Evolutionary conservation across 495 filamentous ascomycete species (phyloP), one percentile per base, ranked within the genome.

Genomic region (Penicillium taxi): DNA sequence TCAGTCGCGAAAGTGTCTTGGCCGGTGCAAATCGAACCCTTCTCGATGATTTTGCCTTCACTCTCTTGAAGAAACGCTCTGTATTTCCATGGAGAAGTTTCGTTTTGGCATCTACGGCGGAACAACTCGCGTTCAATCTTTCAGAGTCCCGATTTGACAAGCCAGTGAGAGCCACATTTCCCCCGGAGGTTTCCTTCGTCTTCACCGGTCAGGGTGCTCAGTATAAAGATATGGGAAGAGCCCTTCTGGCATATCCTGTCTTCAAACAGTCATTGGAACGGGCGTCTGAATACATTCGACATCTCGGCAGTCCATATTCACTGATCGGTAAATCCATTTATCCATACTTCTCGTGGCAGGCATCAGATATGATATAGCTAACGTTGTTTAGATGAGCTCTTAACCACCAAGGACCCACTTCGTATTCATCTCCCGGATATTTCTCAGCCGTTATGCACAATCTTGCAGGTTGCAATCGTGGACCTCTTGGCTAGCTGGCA

Each of bases 151-250:
- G 42, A 2, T 50, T 45, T 17, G 28, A 41, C 28, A 55, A 48
- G 20, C 39, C 6, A 35, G n/a, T n/a, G n/a, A n/a, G n/a, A n/a
- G n/a, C n/a, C n/a, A n/a, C n/a, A n/a, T n/a, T n/a, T n/a, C 7
- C 21, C 3, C 12, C 32, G 2, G 8, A 18, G 1, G 19, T 42
- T 0, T 13, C 15, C 1, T 82, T 86, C 44, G 54, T 69, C 30
- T 84, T 84, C 44, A 83, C 81, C 8, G 81, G 81, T n/a, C 81
- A 86, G 50, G 81, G 81, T 5, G 68, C 77, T 2, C 64, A 73
- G 30, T 80, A 81, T 26, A 31, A 42, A 6, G 33, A 26, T 5
- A 47, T 56, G 34, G 43, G 26, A 6, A 17, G 35, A 6, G 18
- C n/a, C n/a, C n/a, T n/a, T n/a, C n/a, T 56, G 21, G 9, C 27